Evolutionary conservation across 768 basidiomycete species (phyloP), one percentile per base, ranked within the genome.

Genomic region (Rhodotorula toruloides): DNA sequence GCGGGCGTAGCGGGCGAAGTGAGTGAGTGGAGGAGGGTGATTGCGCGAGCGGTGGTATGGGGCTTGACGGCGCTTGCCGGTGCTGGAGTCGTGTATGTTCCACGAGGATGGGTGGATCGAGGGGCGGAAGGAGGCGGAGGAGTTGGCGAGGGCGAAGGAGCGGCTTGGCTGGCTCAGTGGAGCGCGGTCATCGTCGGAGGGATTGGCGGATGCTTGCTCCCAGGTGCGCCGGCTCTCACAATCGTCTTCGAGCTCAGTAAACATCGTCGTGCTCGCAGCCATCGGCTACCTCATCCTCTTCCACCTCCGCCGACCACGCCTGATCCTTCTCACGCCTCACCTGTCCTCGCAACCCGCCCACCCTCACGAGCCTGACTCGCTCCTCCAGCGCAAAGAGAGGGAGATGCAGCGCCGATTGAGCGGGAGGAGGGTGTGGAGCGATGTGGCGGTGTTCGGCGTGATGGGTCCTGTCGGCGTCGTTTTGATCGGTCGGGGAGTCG

Each of bases 371-470:
- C 70, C 68, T 34, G 81, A 81, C 70, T 57, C 74, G 1, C 83
- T 97, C 29, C 79, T 97, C 39, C 85, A 88, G 72, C 82, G 88
- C 67, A 97, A 97, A 79, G 92, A 97, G 77, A 81, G 84, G 52
- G 85, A 85, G 47, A 79, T 97, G 65, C 92, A 96, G 78, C 83
- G 83, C 60, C 81, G 83, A 52, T 83, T 91, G 72, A 81, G 86
- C 49, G 84, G 84, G 44, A 84, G 84, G 71, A 82, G 92, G 37
- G 78, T 94, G 16, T 71, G 73, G 69, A 63, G 61, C 29, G 74
- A 75, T 39, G 63, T 71, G 1, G 68, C 48, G 14, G 72, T 72
- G 9, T 73, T 73, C 60, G 68, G 66, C 7, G 37, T 58, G 31
- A 27, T 74, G 25, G 47, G 66, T 3, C 72, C 74, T 4, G 65